phyloP scores from a whole-genome alignment of 2,329 filamentous ascomycete genomes.

The Colletotrichum cuscutae region DNA sequence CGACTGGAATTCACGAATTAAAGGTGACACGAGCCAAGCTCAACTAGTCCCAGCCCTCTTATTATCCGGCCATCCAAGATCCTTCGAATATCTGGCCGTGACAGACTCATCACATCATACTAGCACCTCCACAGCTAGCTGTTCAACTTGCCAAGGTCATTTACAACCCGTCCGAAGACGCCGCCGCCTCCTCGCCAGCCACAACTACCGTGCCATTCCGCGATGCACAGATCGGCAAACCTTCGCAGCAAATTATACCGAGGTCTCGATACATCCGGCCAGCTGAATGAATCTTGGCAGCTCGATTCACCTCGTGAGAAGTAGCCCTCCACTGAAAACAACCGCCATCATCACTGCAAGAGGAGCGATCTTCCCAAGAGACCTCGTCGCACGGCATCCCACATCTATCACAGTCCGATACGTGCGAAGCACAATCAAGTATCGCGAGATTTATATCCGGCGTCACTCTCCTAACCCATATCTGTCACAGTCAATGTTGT shows the following conservation, averaged over 20 bases:
- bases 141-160: background rate
- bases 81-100: too few species aligned
- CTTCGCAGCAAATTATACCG: background rate
- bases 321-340: background rate
- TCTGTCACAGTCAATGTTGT: background rate
- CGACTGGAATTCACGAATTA: too few species aligned
- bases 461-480: background rate
- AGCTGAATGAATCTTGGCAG: background rate
- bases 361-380: background rate
- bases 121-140: background rate
- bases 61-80: too few species aligned
- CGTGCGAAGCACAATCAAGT: too few species aligned
- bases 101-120: too few species aligned
- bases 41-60: too few species aligned
- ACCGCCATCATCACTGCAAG: background rate
- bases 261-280: background rate
- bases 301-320: background rate
- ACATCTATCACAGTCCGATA: background rate
- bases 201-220: background rate
- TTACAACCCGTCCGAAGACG: background rate
- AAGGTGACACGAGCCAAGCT: too few species aligned
- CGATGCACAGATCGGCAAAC: background rate
- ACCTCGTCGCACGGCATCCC: background rate
- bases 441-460: background rate
- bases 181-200: background rate